These are phyloP conservation scores for Lantana camara DNA, from an alignment of 257 asterid genomes.

Conservation along the genomic window DNA sequence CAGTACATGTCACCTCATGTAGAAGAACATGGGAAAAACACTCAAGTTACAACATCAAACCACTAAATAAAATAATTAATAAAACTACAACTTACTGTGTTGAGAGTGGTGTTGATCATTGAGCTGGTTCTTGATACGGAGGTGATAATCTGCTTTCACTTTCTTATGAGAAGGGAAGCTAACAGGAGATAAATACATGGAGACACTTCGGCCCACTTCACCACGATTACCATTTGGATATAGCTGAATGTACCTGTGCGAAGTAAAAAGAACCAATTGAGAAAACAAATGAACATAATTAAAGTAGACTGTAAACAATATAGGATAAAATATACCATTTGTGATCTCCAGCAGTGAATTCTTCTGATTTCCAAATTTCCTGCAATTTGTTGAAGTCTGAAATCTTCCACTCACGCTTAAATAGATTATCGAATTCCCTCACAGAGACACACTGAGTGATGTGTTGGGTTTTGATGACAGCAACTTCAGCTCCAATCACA, in stretches of 20 bases:
- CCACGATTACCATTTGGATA: no score
- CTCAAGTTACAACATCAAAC: background rate
- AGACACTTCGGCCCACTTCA: no score
- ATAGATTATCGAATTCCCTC: background rate
- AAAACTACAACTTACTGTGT: background rate
- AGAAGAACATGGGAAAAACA: background rate
- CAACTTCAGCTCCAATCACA: background rate
- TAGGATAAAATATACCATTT: no score
- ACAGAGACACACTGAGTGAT: background rate
- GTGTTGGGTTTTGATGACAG: background rate
- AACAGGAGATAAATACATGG: no score
- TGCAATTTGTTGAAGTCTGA: background rate
- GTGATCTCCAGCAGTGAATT: no score
- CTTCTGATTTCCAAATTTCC: no score
- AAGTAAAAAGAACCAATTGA: no score
- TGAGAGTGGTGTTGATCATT: background rate
- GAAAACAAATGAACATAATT: no score
- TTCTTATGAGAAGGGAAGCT: no score
- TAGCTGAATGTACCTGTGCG: no score
- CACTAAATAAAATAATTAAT: background rate
- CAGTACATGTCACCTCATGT: no score
- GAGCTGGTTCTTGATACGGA: background rate
- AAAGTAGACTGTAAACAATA: no score
- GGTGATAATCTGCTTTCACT: background rate
- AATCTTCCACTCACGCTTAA: constrained; percentile 1